Percentiles rank a stretch among this genome's conserved stretches.
phyloP scores from a whole-genome alignment of 2,329 filamentous ascomycete species.

The Stemphylium lycopersici region DNA sequence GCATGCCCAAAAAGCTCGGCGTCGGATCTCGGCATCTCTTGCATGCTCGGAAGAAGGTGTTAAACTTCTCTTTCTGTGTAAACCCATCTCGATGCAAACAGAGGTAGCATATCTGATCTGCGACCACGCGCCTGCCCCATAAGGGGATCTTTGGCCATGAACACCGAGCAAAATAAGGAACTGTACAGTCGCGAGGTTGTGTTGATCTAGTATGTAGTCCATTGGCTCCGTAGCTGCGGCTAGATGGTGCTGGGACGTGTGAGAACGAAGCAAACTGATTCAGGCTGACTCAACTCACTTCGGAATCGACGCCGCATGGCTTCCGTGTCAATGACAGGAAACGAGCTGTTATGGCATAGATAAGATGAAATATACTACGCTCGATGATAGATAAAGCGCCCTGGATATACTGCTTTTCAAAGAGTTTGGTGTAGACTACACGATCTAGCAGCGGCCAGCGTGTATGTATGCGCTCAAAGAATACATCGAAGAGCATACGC shows the following conservation, averaged over 20 bases:
- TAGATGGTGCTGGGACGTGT: slow-evolving; percentile 22
- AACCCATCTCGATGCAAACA: slow-evolving; percentile 35
- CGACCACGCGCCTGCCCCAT: slow-evolving; percentile 36
- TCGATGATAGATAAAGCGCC: slow-evolving; percentile 28
- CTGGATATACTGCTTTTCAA: slow-evolving; percentile 27
- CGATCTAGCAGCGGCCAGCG: slow-evolving; percentile 36
- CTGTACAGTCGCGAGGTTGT: slow-evolving; percentile 34
- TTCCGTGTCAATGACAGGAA: slow-evolving; percentile 36
- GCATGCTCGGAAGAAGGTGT: slow-evolving; percentile 14
- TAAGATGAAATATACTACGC: slow-evolving; percentile 31
- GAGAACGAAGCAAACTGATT: not conserved
- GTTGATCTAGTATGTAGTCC: slow-evolving; percentile 32
- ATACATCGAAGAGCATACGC: slow-evolving; percentile 30
- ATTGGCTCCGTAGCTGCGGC: slow-evolving; percentile 31
- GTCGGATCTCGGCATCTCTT: slow-evolving; percentile 31
- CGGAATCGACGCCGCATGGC: slow-evolving; percentile 31
- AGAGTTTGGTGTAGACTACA: slow-evolving; percentile 28
- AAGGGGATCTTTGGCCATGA: slow-evolving; percentile 35
- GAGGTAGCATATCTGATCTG: slow-evolving; percentile 36
- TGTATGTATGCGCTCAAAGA: slow-evolving; percentile 36
- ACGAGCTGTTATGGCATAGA: slow-evolving; percentile 36
- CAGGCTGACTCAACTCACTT: slow-evolving; percentile 8
- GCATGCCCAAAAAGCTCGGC: slow-evolving; percentile 36
- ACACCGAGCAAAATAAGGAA: slow-evolving; percentile 34
- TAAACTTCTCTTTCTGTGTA: slow-evolving; percentile 35